phyloP scores from a whole-genome alignment of 169 alveolate species.

The Eimeria acervulina region DNA sequence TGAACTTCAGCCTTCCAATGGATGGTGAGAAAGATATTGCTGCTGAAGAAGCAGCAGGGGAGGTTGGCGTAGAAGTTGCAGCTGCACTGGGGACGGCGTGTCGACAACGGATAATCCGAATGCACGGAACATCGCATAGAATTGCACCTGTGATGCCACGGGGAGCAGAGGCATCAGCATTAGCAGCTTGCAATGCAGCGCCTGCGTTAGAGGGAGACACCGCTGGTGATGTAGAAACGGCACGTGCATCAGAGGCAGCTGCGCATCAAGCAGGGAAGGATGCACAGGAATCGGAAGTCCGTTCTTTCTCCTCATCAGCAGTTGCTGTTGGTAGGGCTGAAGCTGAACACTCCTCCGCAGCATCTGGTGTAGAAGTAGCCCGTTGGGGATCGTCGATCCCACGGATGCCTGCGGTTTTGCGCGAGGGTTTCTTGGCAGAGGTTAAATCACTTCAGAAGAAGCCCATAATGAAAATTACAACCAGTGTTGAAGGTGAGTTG shows the following conservation, averaged over 20 bases:
- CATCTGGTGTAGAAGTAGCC: slow-evolving; percentile 14
- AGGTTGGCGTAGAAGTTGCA: background rate
- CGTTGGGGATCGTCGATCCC: slow-evolving; percentile 62
- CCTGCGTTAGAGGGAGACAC: background rate
- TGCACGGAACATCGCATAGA: background rate
- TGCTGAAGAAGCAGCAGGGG: background rate
- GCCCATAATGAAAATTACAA: slow-evolving; percentile 63
- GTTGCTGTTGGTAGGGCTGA: background rate
- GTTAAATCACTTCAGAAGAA: slow-evolving; percentile 49
- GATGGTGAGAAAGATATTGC: background rate
- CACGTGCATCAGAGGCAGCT: background rate
- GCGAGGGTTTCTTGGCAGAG: slow-evolving; percentile 62
- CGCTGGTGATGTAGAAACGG: background rate
- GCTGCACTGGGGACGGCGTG: background rate
- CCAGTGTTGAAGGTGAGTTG: slow-evolving; percentile 49
- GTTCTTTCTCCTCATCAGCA: background rate
- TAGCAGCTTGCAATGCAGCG: background rate
- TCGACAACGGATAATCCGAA: background rate
- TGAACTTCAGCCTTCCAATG: background rate
- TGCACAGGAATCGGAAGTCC: background rate
- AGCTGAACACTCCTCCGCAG: background rate
- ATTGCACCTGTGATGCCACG: background rate
- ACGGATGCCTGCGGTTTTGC: slow-evolving; percentile 53
- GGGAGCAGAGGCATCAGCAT: background rate
- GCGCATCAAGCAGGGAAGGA: background rate